These are phyloP conservation scores for California macrophylla DNA, from an alignment of 441 rosid genomes.

Conservation along the genomic window DNA sequence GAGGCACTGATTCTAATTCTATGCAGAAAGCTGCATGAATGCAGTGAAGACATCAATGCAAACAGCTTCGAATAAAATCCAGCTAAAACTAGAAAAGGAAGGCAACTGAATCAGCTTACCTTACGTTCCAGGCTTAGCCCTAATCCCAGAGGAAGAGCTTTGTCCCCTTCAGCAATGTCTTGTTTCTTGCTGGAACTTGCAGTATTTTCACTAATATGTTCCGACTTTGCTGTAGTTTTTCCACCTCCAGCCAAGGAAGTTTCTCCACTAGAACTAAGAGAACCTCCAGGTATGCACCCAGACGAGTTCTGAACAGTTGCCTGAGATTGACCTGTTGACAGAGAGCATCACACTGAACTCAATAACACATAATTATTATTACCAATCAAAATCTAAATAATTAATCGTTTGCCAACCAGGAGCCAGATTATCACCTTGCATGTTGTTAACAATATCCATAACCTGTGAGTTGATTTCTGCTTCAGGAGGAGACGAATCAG, in stretches of 20 bases:
- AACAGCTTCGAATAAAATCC: background rate
- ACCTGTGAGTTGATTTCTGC: slow-evolving; percentile 41
- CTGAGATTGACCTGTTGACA: slow-evolving; percentile 26
- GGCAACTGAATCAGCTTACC: slow-evolving; percentile 32
- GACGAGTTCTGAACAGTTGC: slow-evolving; percentile 17
- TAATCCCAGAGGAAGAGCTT: slow-evolving; percentile 68
- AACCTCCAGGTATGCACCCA: slow-evolving; percentile 12
- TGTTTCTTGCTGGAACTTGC: slow-evolving; percentile 31
- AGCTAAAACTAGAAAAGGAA: background rate
- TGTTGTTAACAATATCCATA: slow-evolving; percentile 33
- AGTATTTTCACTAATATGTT: slow-evolving; percentile 29
- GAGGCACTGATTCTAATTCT: background rate
- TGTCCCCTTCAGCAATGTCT: slow-evolving; percentile 29
- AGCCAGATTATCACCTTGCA: slow-evolving; percentile 41
- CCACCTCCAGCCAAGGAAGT: slow-evolving; percentile 21
- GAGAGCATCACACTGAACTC: slow-evolving; percentile 14
- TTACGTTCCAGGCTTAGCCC: slow-evolving; percentile 71
- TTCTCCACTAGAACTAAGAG: background rate
- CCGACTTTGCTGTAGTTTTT: slow-evolving; percentile 25
- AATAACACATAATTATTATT: background rate
- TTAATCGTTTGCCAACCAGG: slow-evolving; percentile 35
- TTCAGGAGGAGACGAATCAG: slow-evolving; percentile 26
- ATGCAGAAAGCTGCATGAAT: background rate
- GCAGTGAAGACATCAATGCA: background rate
- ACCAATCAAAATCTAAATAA: background rate